These are phyloP conservation scores for Imleria badia DNA, from an alignment of 768 basidiomycete species.

Conservation along the genomic window DNA sequence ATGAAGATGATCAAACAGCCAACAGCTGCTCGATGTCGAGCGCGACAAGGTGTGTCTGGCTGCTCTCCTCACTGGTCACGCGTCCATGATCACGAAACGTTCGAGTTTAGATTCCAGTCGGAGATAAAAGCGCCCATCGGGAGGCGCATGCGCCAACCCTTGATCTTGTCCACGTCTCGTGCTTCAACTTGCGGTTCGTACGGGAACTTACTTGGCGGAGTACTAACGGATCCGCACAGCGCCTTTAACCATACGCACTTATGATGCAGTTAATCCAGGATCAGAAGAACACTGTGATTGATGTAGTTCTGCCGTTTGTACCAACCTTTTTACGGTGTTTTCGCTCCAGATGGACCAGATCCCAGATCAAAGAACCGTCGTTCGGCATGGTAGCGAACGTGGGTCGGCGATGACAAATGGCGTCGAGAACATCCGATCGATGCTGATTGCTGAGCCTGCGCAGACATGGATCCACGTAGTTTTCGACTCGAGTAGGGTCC, in stretches of 20 bases:
- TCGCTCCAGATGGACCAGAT: constrained; percentile 49
- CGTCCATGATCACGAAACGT: too few relatives aligned
- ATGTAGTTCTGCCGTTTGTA: constrained; percentile 56
- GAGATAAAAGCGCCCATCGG: too few relatives aligned
- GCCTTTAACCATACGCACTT: constrained; percentile 54
- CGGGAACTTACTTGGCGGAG: constrained; percentile 1
- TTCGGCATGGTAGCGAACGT: constrained; percentile 19
- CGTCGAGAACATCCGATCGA: constrained; percentile 15
- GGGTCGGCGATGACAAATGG: constrained; percentile 13
- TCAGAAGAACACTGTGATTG: constrained; percentile 32
- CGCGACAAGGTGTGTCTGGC: too few relatives aligned
- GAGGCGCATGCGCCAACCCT: too few relatives aligned
- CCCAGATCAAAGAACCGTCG: constrained; percentile 19
- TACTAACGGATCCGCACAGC: constrained; percentile 31
- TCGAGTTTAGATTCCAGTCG: too few relatives aligned
- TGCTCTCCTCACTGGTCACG: too few relatives aligned
- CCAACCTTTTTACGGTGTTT: constrained; percentile 60
- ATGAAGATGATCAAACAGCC: too few relatives aligned
- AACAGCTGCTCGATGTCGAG: too few relatives aligned
- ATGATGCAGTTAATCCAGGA: constrained; percentile 56
- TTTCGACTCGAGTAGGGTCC: constrained; percentile 5
- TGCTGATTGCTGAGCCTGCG: constrained; percentile 5
- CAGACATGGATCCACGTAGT: background rate
- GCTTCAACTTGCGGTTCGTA: too few relatives aligned
- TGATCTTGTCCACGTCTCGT: too few relatives aligned